Evolutionary conservation across 225 moss, liverwort and hornwort species (phyloP), one percentile per base, ranked within the genome.

Genomic region (Antitrichia curtipendula): DNA sequence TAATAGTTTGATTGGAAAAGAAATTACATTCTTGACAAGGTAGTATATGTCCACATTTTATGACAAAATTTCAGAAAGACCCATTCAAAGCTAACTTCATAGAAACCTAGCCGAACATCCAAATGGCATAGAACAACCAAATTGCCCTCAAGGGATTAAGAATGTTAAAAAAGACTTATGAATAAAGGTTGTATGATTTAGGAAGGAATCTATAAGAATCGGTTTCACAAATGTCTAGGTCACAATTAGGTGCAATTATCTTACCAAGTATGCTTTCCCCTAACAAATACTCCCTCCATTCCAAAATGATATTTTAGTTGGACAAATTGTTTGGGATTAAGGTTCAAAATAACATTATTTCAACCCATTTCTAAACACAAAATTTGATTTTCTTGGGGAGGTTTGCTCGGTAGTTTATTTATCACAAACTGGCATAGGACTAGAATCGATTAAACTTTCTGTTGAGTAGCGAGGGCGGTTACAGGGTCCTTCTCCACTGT

Each of bases 181-280:
- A 43, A 15, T 27, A 6, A 71, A 71, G 1, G 27, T 43, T 43
- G 3, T 16, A 14, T 70, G 3, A 70, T 41, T 25, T 23, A 68
- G 2, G 2, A 0, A 68, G 1, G 23, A 38, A 7, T 41, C 1
- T 0, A 1, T 25, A 15, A 0, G 1, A 25, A 25, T 24, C 2
- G 1, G 0, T 8, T 69, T 40, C 0, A 69, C 4, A 25, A 69
- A 41, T 25, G 8, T 12, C 5, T 0, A 70, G 0, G 8, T 24
- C 8, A 40, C 4, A 40, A 40, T 8, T 13, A 69, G 24, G 1
- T 14, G 14, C 3, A 14, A 0, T 1, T 19, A 36, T 3, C 6
- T 69, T 40, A 23, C 13, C 1, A 66, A 10, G 17, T 10, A 22
- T 38, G 4, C 12, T 66, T 36, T 3, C 7, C 11, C n/a, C 3